Evolutionary conservation across 2,329 filamentous ascomycete genomes (phyloP), one percentile per base, ranked within the genome.

Genomic region (Verticillium zaregamsianum): DNA sequence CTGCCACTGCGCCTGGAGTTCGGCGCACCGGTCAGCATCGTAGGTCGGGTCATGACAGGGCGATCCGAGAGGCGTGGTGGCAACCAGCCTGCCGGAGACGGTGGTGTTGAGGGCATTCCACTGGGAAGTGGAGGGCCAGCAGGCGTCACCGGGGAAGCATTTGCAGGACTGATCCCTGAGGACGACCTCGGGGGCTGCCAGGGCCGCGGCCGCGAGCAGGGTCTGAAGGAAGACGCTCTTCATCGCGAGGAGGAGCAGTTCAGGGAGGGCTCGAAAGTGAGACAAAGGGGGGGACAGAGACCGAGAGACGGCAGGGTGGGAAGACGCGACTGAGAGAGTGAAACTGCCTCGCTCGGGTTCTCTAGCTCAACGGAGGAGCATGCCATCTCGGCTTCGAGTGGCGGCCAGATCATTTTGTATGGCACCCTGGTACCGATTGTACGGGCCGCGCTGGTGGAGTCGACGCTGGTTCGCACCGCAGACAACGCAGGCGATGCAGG

Each of bases 101-200:
- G 77, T 66, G n/a, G 73, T 58, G 57, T 78, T 64, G 23, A 79
- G 71, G 58, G 69, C 62, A 59, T 70, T 70, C 73, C 73, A 76
- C n/a, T 68, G 63, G 12, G 64, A 12, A 23, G 65, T 61, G 14
- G 58, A 57, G 2, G 73, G 72, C 62, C 68, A 74, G 1, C 68
- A 56, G 8, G 60, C 25, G 20, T 74, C 72, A 4, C 71, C 69
- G 1, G 72, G 73, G 58, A 66, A 68, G 1, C 67, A 64, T 60
- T 74, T 74, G 62, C 72, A 74, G 35, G 25, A 12, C 25, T 39
- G 8, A 11, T 25, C 57, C 37, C 45, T 32, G n/a, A n/a, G 15
- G 35, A 58, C 33, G 9, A 39, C 35, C 55, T 57, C 33, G 17
- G 32, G 32, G 23, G 39, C 37, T n/a, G 57, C 9, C 15, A 28